Percentiles rank a stretch among this genome's conserved stretches.
phyloP scores from a whole-genome alignment of 768 basidiomycete species.

The Ramaria rubella region DNA sequence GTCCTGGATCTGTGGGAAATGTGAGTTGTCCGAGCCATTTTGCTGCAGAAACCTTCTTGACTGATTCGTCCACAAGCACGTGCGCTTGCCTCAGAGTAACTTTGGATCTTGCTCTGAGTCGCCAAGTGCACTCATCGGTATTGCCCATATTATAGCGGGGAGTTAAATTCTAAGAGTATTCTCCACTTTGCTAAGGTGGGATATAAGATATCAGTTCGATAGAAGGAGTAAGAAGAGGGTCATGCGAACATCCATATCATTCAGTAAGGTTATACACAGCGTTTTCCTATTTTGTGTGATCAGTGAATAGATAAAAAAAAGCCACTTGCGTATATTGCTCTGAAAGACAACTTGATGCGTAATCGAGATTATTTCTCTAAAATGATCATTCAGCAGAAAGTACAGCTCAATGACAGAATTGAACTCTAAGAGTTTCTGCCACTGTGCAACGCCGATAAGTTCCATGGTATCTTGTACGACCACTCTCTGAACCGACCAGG shows the following conservation, averaged over 20 bases:
- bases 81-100: neutral
- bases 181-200: no score
- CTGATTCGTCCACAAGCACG: neutral
- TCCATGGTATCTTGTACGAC: neutral
- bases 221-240: no score
- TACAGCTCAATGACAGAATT: neutral
- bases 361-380: neutral
- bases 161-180: neutral
- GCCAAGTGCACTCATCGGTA: neutral
- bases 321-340: neutral
- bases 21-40: neutral
- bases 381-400: neutral
- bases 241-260: no score
- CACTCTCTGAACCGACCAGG: neutral
- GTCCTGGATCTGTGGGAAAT: neutral
- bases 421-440: neutral
- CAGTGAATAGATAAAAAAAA: neutral
- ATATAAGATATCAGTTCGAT: no score
- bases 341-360: neutral
- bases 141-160: neutral
- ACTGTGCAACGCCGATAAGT: neutral
- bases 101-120: neutral
- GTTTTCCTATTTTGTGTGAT: neutral
- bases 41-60: neutral
- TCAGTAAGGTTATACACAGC: neutral